phyloP scores from a whole-genome alignment of 345 rosid species.

The Dipteronia dyeriana region DNA sequence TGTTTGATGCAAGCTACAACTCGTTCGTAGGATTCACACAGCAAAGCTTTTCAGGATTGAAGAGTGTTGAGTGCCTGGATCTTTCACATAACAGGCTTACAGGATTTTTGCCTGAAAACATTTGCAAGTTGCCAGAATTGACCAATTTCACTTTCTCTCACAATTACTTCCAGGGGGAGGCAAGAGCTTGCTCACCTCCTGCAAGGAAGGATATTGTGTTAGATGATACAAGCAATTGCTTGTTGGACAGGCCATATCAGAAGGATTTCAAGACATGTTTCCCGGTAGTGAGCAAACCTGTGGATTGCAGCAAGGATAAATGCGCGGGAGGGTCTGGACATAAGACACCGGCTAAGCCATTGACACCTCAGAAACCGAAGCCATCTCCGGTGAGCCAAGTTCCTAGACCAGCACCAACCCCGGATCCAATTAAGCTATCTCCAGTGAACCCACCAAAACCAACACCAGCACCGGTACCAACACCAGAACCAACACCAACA shows the following conservation, averaged over 20 bases:
- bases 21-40: constrained; percentile 53
- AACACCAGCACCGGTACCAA: not conserved
- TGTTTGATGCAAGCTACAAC: constrained; percentile 62
- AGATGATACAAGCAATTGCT: constrained; percentile 57
- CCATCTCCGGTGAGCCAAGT: constrained; percentile 2
- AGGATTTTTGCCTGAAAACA: constrained; percentile 48
- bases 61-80: constrained; percentile 39
- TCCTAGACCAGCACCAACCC: not conserved
- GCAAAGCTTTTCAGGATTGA: constrained; percentile 34
- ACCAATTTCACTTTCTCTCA: constrained; percentile 51
- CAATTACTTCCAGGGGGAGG: constrained; percentile 64
- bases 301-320: constrained; percentile 69
- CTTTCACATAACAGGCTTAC: constrained; percentile 57
- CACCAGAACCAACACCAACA: not conserved
- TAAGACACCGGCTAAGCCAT: not conserved
- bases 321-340: constrained; percentile 37
- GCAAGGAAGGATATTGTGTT: constrained; percentile 31
- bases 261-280: constrained; percentile 38
- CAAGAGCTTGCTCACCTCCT: constrained; percentile 39
- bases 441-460: constrained; percentile 5
- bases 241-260: constrained; percentile 50
- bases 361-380: not conserved
- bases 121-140: constrained; percentile 62
- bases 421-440: not conserved
- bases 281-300: constrained; percentile 48